phyloP scores from a whole-genome alignment of 1,284 basidiomycete genomes.

The Fistulina hepatica region DNA sequence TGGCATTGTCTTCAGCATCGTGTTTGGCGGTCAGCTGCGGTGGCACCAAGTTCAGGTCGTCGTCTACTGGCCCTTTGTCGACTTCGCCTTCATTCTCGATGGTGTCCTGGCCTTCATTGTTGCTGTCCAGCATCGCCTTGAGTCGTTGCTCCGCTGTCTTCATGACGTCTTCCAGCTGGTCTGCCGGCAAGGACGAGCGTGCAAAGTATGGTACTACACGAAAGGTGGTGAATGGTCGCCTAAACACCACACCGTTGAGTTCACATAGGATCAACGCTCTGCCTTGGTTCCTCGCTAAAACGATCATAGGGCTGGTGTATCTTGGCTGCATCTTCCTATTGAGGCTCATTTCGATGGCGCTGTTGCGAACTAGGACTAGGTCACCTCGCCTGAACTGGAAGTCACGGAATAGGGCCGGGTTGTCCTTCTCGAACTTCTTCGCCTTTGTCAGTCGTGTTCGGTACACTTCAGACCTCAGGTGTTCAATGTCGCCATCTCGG shows the following conservation, averaged over 20 bases:
- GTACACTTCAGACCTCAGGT: conserved; percentile 2
- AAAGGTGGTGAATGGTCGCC: conserved; percentile 12
- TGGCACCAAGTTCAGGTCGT: too few species aligned
- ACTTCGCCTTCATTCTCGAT: too few species aligned
- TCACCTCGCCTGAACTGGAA: conserved; percentile 15
- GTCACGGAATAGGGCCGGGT: conserved; percentile 7
- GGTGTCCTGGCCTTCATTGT: too few species aligned
- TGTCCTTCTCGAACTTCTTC: not conserved
- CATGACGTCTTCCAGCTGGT: too few species aligned
- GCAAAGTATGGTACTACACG: conserved; percentile 15
- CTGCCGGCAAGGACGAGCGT: too few species aligned
- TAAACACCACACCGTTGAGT: conserved; percentile 15
- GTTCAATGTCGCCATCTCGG: conserved; percentile 1
- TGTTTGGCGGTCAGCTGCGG: too few species aligned
- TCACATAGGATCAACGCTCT: conserved; percentile 15
- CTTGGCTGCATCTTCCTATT: conserved; percentile 11
- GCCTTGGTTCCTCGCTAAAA: conserved; percentile 11
- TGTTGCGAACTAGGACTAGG: conserved; percentile 16
- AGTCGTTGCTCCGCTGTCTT: too few species aligned
- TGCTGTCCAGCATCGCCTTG: too few species aligned
- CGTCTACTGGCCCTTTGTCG: too few species aligned
- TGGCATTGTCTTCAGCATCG: too few species aligned
- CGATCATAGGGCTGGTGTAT: conserved; percentile 17
- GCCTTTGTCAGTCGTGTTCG: conserved; percentile 1
- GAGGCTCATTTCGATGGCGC: conserved; percentile 11